Base-by-base conservation (phyloP, 2,329 filamentous ascomycete genomes). In the Podosphaera fusca region DNA sequence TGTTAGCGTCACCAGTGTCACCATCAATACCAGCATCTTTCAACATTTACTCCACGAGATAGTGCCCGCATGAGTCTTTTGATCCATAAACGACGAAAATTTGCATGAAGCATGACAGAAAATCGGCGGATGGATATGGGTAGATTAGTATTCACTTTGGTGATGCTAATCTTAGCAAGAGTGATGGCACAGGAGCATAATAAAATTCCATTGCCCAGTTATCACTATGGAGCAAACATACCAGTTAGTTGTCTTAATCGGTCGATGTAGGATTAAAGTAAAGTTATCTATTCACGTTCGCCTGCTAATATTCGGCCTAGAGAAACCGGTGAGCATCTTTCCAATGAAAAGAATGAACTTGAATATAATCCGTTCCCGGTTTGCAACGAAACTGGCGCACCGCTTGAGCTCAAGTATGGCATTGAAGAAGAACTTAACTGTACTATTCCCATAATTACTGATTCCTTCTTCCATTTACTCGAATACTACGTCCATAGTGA, bases 401-500 rank as follows among this genome's bases (percentile, higher is more conserved):
- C 89, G 0, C 81, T 98, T 64, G 81, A 92, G 65, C 82, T 98
- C 68, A 77, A 80, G 69, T 96, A 95, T 72, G 89, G 89, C 68
- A 71, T 85, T 63, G 86, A 90, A 67, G 65, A 65, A 57, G 88
- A 94, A 68, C 71, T 87, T 63, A 90, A 90, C 72, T 92, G 86
- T 74, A 92, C 86, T 57, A 81, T 92, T 64, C 74, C 83, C 66
- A 77, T 85, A 70, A 75, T 90, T 64, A 76, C 78, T 64, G 86
- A 90, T 68, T 78, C 84, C 46, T 84, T 89, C 75, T 92, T 87
- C 75, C 86, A 92, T 71, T 78, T 90, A 55, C 82, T 90, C 72
- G 86, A 96, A 72, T 96, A 95, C 76, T 96, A 96, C 76, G 83
- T 96, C 69, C 92, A 96, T 75, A 88, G 85, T 73, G 92, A 98